Base-by-base conservation (phyloP, 2,329 filamentous ascomycete species). In the Fusarium napiforme region DNA sequence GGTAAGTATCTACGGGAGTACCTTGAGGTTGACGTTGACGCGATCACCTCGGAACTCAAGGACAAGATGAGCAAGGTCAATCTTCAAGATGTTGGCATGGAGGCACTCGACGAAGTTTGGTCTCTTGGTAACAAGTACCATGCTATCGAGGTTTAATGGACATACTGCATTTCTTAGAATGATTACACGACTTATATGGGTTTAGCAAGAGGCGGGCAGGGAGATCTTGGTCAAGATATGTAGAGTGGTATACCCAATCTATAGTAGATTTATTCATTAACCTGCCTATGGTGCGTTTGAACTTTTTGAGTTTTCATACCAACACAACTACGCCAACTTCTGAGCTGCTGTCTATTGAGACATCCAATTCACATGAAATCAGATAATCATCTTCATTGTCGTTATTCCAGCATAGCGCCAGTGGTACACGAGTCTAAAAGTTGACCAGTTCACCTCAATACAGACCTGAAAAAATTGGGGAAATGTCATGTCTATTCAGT, bases 1-100 rank as follows among this genome's bases (percentile, higher is more conserved):
- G 96, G 96, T 39, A 85, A 88, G 49, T 99, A 98, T 81, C 83
- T 99, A 65, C 86, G 90, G 12, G 85, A 90, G 14, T 99, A 96
- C 78, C 88, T 99, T 1, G 89, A 89, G 55, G 89, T 98, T 3
- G 92, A 98, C 79, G 89, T 97, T 4, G 89, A 93, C 3, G 86
- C 86, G 37, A 90, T 98, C 62, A 98, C 95, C 2, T 85, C 90
- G 78, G 91, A 96, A 81, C 84, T 99, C 49, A 88, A 86, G 75
- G 83, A 90, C 71, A 91, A 90, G 83, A 78, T 76, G 69, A 62
- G 60, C 39, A 76, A 74, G 69, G 55, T 66, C 15, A 50, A 63
- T 46, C 36, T 68, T 14, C 60, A 69, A 39, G 69, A 60, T 18
- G 60, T 34, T 18, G 66, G 52, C 23, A 53, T 77, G 21, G 67